Conservation (phyloP, 768 basidiomycete species). For the Mycena crocata region DNA sequence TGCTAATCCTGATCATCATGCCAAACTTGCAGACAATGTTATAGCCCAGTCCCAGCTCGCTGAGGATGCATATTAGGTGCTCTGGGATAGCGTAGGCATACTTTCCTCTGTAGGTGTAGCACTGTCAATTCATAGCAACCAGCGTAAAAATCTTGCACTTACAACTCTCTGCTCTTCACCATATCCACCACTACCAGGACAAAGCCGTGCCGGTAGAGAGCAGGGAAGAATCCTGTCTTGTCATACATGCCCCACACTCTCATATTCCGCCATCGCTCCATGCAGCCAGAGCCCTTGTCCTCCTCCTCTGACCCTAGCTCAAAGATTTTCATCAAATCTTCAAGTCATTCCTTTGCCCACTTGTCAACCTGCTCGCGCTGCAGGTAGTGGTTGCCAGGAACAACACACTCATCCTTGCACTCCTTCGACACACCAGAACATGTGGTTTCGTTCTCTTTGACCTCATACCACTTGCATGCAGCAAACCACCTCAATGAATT, state of each 20-base stretch:
- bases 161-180: slow-evolving; percentile 51
- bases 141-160: slow-evolving; percentile 31
- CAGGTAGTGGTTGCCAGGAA: not conserved
- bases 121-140: not conserved
- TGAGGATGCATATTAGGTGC: not conserved
- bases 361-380: too few species aligned
- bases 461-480: not conserved
- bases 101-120: not conserved
- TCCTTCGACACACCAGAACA: not conserved
- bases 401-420: not conserved
- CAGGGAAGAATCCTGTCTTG: slow-evolving; percentile 52
- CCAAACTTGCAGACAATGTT: slow-evolving; percentile 32
- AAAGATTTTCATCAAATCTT: not conserved
- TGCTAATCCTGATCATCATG: slow-evolving; percentile 5
- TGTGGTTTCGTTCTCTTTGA: not conserved
- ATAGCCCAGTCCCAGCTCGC: slow-evolving; percentile 10
- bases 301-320: not conserved
- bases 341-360: not conserved
- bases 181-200: slow-evolving; percentile 46
- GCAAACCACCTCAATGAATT: not conserved
- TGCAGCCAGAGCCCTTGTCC: slow-evolving; percentile 12
- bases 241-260: slow-evolving; percentile 48
- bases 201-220: slow-evolving; percentile 48
- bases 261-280: slow-evolving; percentile 31
- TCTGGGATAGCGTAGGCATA: slow-evolving; percentile 14